Percentiles rank a stretch among this genome's conserved stretches.
phyloP scores from a whole-genome alignment of 257 asterid genomes.

The Henckelia pumila region DNA sequence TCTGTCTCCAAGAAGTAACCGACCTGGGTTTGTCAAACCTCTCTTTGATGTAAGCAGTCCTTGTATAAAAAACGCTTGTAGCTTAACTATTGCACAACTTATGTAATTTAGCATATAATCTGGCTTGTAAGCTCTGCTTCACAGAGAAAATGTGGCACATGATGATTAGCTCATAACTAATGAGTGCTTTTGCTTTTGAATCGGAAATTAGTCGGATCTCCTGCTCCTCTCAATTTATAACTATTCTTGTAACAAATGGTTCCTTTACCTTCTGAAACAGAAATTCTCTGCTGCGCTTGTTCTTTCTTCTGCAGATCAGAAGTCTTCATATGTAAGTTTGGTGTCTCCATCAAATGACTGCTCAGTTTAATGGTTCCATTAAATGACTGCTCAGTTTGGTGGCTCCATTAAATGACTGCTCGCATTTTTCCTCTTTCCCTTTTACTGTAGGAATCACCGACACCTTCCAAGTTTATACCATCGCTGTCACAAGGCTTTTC shows the following conservation, averaged over 20 bases:
- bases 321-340: conserved; percentile 63
- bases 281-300: conserved; percentile 63
- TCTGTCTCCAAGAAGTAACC: conserved; percentile 71
- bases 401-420: conserved; percentile 13
- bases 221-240: conserved; percentile 18
- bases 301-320: conserved; percentile 70
- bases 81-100: conserved; percentile 15
- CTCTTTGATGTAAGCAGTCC: conserved; percentile 63
- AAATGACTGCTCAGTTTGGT: conserved; percentile 33
- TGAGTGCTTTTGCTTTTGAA: conserved; percentile 24
- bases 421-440: conserved; percentile 25
- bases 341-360: conserved; percentile 9
- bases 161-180: neutral
- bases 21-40: conserved; percentile 63
- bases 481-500: conserved; percentile 77
- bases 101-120: neutral
- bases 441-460: conserved; percentile 84
- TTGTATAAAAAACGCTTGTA: conserved; percentile 1
- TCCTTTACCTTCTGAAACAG: conserved; percentile 45
- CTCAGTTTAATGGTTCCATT: conserved; percentile 30
- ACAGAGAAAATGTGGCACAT: neutral
- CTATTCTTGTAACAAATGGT: neutral
- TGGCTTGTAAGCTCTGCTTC: neutral
- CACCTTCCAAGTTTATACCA: conserved; percentile 76
- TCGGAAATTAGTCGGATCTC: conserved; percentile 72